Conservation (phyloP, 306 rosid species). For the Trifolium dubium region DNA sequence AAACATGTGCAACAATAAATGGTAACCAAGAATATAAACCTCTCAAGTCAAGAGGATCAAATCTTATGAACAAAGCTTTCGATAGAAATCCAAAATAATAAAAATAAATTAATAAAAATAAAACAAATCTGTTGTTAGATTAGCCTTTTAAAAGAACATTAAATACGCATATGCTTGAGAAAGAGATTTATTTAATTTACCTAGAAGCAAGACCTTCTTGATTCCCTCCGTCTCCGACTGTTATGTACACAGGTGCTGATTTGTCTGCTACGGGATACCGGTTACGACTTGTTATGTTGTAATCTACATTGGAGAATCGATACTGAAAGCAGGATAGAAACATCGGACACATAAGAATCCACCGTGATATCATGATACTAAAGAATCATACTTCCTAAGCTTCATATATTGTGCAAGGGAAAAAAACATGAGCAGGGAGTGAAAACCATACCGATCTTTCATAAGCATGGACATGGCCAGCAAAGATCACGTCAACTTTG, state of each 20-base stretch:
- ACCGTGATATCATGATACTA: slow-evolving; percentile 18
- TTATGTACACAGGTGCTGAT: slow-evolving; percentile 89
- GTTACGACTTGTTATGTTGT: slow-evolving; percentile 71
- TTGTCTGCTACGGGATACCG: slow-evolving; percentile 73
- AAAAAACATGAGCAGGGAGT: slow-evolving; percentile 20
- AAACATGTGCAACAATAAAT: slow-evolving; percentile 16
- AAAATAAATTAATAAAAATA: too few relatives aligned
- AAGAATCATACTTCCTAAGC: slow-evolving; percentile 21
- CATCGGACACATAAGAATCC: slow-evolving; percentile 27
- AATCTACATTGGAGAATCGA: slow-evolving; percentile 72
- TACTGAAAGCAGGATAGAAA: slow-evolving; percentile 61
- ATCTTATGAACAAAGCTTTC: too few relatives aligned
- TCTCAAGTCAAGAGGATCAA: too few relatives aligned
- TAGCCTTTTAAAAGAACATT: too few relatives aligned
- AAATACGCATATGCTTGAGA: too few relatives aligned
- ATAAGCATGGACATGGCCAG: slow-evolving; percentile 99
- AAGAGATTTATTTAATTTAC: slow-evolving; percentile 40
- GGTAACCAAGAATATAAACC: too few relatives aligned
- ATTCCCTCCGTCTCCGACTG: slow-evolving; percentile 99
- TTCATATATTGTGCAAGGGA: slow-evolving; percentile 6
- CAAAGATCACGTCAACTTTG: slow-evolving; percentile 87
- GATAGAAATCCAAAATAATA: too few relatives aligned
- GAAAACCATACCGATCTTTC: slow-evolving; percentile 87
- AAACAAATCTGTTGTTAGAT: too few relatives aligned
- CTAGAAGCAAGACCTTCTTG: slow-evolving; percentile 95